These are phyloP conservation scores for Monilinia polystroma DNA, from an alignment of 2,329 filamentous ascomycete species.

Conservation along the genomic window DNA sequence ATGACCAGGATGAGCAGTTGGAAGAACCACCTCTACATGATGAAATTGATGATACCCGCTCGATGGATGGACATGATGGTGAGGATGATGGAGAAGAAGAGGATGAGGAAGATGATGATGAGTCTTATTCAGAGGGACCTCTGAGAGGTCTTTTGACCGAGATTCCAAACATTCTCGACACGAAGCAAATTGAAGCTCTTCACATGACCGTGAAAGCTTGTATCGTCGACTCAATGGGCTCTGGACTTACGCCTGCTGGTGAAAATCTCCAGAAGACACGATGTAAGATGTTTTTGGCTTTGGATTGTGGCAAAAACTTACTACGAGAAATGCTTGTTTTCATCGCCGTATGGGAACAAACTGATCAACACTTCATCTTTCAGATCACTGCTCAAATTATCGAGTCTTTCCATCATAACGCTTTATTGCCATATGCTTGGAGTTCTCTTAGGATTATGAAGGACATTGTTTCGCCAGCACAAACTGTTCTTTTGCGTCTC, in stretches of 20 bases:
- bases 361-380: constrained; percentile 91
- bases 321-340: constrained; percentile 90
- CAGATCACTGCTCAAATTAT: constrained; percentile 96
- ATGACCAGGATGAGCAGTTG: constrained; percentile 53
- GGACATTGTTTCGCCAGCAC: constrained; percentile 92
- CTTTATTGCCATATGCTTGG: constrained; percentile 87
- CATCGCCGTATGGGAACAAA: constrained; percentile 94
- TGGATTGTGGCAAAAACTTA: constrained; percentile 87
- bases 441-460: constrained; percentile 88
- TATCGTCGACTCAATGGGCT: constrained; percentile 78
- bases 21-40: constrained; percentile 46
- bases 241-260: constrained; percentile 62
- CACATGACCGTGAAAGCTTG: constrained; percentile 98
- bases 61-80: constrained; percentile 45
- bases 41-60: constrained; percentile 50
- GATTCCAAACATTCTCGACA: constrained; percentile 89
- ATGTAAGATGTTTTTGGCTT: constrained; percentile 83
- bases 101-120: constrained; percentile 71
- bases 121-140: constrained; percentile 76
- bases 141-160: constrained; percentile 85
- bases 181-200: constrained; percentile 90
- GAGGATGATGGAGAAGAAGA: constrained; percentile 60
- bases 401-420: constrained; percentile 85
- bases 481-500: constrained; percentile 88
- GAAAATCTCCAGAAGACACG: constrained; percentile 88